Conservation (phyloP, 2,329 filamentous ascomycete species). For the Trichoderma gracile region DNA sequence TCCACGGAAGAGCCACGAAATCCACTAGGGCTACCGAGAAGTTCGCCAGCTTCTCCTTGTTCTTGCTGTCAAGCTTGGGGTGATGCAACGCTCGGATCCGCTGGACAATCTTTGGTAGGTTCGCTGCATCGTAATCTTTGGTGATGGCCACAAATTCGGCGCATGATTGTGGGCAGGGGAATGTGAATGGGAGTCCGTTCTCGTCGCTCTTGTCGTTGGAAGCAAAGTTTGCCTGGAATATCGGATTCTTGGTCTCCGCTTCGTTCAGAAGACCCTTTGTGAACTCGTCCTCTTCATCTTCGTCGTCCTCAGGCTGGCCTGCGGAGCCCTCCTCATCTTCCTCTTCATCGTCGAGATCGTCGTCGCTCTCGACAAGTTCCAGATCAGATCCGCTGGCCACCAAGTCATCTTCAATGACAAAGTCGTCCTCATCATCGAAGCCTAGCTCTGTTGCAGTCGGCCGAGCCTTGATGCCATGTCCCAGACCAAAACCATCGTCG, state of each 20-base stretch:
- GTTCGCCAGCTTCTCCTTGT: constrained; percentile 76
- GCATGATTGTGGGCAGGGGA: constrained; percentile 78
- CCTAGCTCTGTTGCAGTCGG: constrained; percentile 64
- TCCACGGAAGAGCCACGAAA: constrained; percentile 54
- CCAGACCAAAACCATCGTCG: constrained; percentile 60
- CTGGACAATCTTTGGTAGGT: constrained; percentile 78
- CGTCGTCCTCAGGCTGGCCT: constrained; percentile 47
- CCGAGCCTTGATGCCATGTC: constrained; percentile 57
- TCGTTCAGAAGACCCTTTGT: constrained; percentile 66
- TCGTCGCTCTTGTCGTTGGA: constrained; percentile 49
- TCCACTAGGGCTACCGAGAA: constrained; percentile 69
- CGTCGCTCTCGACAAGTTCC: constrained; percentile 58
- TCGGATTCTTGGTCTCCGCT: constrained; percentile 55
- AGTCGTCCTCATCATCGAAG: constrained; percentile 93
- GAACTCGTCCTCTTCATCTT: constrained; percentile 67
- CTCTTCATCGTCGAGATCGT: constrained; percentile 51
- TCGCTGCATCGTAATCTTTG: constrained; percentile 59
- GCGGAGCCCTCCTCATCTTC: constrained; percentile 43
- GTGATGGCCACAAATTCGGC: constrained; percentile 70
- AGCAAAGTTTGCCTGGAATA: constrained; percentile 51
- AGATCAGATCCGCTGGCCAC: constrained; percentile 76
- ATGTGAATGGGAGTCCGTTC: constrained; percentile 74
- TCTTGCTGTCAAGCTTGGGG: constrained; percentile 77
- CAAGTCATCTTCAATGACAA: constrained; percentile 84
- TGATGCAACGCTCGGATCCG: constrained; percentile 91